A percentile compares a stretch with the other conserved stretches of the same genome.
These are phyloP conservation scores for Aspergillus conjunctus DNA, from an alignment of 495 filamentous ascomycete species.

Conservation along the genomic window DNA sequence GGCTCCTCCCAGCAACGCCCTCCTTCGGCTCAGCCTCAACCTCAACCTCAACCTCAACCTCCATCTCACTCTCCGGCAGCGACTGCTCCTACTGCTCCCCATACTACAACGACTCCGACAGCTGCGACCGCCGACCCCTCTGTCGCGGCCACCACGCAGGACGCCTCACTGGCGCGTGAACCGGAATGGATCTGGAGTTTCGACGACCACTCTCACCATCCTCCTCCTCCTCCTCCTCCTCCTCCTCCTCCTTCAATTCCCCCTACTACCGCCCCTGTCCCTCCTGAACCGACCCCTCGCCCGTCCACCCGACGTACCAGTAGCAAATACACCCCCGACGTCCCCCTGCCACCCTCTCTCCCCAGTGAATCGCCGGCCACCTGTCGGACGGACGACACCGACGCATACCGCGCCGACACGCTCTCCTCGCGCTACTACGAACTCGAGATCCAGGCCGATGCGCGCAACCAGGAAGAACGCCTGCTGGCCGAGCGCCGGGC, in stretches of 20 bases:
- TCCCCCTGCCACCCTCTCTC: background rate
- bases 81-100: background rate
- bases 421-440: slow-evolving; percentile 12
- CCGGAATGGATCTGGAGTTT: slow-evolving; percentile 15
- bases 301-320: too few species aligned
- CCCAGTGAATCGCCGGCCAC: slow-evolving; percentile 11
- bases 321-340: background rate
- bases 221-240: background rate
- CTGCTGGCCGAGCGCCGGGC: slow-evolving; percentile 23
- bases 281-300: background rate
- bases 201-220: background rate
- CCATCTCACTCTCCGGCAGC: background rate
- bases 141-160: background rate
- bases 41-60: background rate
- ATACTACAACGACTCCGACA: too few species aligned
- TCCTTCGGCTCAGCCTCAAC: background rate
- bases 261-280: background rate
- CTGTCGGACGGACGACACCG: slow-evolving; percentile 25
- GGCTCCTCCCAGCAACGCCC: background rate
- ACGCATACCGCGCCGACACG: slow-evolving; percentile 25
- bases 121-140: background rate
- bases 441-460: slow-evolving; percentile 28
- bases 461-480: slow-evolving; percentile 22
- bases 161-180: background rate
- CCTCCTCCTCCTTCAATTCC: slow-evolving; percentile 3